These are phyloP conservation scores for Penicillium polonicum DNA, from an alignment of 2,329 filamentous ascomycete species.

Conservation along the genomic window DNA sequence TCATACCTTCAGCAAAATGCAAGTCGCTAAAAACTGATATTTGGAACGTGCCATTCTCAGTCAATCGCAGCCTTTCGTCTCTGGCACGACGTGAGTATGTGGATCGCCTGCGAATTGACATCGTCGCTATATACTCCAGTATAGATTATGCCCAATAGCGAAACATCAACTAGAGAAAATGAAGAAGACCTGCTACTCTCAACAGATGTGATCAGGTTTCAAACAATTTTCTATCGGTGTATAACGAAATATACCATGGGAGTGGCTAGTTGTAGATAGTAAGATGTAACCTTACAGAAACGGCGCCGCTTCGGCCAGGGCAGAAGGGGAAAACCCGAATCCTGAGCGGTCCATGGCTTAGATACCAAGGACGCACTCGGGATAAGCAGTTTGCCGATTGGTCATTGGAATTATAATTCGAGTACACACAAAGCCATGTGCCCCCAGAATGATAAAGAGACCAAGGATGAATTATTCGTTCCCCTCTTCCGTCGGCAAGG, in stretches of 20 bases:
- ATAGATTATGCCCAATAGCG: background rate
- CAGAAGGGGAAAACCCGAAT: background rate
- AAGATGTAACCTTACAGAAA: constrained; percentile 8
- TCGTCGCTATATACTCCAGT: background rate
- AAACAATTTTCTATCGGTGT: background rate
- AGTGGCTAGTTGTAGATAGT: background rate
- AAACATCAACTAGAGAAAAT: background rate
- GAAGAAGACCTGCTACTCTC: background rate
- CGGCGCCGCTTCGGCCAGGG: background rate
- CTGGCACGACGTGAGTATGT: background rate
- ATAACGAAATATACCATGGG: no score
- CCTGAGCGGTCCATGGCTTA: background rate
- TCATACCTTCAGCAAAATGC: constrained; percentile 67
- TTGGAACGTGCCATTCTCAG: constrained; percentile 41
- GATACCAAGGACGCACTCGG: background rate
- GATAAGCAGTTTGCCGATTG: background rate
- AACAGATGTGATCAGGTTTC: background rate
- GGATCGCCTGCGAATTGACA: background rate
- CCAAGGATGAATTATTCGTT: background rate
- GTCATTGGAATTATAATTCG: background rate
- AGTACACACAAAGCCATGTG: background rate
- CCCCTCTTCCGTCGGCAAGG: background rate
- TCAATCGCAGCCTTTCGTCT: constrained; percentile 18
- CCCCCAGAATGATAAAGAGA: background rate
- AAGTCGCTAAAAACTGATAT: constrained; percentile 66